These are phyloP conservation scores for Paramecium tetraurelia DNA, from an alignment of 73 alveolate genomes.

Conservation along the genomic window DNA sequence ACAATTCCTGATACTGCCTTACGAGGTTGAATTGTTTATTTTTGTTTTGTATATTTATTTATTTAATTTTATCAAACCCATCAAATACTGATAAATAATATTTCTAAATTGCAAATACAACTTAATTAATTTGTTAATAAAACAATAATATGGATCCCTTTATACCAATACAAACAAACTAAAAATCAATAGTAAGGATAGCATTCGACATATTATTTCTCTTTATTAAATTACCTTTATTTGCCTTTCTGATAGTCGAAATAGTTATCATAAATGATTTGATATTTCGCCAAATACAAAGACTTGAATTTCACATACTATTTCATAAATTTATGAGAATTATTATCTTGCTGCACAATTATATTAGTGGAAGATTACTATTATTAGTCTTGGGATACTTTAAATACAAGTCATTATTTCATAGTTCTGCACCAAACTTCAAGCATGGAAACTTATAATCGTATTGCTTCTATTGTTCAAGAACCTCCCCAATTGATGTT, in stretches of 20 bases:
- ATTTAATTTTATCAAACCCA: neutral
- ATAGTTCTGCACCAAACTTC: neutral
- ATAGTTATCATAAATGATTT: conserved; percentile 10
- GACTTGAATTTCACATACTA: neutral
- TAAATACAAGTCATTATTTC: neutral
- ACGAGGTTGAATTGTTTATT: neutral
- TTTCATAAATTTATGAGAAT: neutral
- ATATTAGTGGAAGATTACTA: conserved; percentile 7
- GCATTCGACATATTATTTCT: neutral
- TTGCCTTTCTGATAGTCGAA: neutral
- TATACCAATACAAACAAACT: neutral
- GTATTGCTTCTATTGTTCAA: neutral
- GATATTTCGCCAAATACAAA: neutral
- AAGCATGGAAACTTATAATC: neutral
- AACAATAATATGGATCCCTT: neutral
- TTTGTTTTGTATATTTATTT: too few species aligned
- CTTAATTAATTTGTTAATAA: neutral
- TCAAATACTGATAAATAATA: neutral
- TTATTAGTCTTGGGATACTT: conserved; percentile 7
- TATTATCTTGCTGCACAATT: neutral
- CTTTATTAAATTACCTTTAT: neutral
- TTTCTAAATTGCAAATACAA: neutral
- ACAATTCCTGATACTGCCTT: neutral
- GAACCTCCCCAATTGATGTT: conserved; percentile 16
- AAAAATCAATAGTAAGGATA: neutral